phyloP scores from a whole-genome alignment of 306 rosid species.

The Prinsepia uniflora region DNA sequence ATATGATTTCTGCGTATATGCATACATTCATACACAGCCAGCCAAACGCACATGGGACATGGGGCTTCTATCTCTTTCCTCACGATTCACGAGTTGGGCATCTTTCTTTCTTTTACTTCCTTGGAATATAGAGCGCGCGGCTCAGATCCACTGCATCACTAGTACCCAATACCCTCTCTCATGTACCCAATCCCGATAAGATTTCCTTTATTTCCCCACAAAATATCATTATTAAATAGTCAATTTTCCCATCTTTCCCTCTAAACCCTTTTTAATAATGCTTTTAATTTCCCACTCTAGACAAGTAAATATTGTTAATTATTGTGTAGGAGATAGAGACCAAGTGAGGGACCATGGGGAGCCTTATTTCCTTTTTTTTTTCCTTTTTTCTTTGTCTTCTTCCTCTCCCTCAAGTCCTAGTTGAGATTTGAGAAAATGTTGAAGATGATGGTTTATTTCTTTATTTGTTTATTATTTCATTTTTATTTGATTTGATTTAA shows the following conservation, averaged over 20 bases:
- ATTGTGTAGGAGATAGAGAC: not conserved
- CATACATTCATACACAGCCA: slow-evolving; percentile 4
- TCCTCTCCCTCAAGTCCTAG: not conserved
- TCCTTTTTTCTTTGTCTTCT: not conserved
- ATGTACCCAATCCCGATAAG: slow-evolving; percentile 29
- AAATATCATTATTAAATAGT: not conserved
- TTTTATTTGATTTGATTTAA: not conserved
- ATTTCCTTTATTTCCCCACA: slow-evolving; percentile 8
- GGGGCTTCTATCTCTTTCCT: slow-evolving; percentile 26
- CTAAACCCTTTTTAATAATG: not conserved
- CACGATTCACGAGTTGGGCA: slow-evolving; percentile 37
- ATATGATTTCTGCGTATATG: not conserved
- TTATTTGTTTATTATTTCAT: too few species aligned
- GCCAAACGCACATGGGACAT: slow-evolving; percentile 29
- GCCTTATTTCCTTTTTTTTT: not conserved
- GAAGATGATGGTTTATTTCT: not conserved
- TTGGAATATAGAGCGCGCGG: not conserved
- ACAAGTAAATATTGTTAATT: not conserved
- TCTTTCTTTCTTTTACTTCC: slow-evolving; percentile 11
- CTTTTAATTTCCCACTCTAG: not conserved
- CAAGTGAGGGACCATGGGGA: slow-evolving; percentile 1
- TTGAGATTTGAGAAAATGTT: slow-evolving; percentile 4
- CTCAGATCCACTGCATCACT: slow-evolving; percentile 43
- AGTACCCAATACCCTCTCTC: slow-evolving; percentile 17
- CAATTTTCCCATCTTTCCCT: not conserved